A percentile compares a stretch with the other conserved stretches of the same genome.
These are phyloP conservation scores for Phytophthora uliginosa DNA, from an alignment of 352 stramenopile species.

Conservation along the genomic window DNA sequence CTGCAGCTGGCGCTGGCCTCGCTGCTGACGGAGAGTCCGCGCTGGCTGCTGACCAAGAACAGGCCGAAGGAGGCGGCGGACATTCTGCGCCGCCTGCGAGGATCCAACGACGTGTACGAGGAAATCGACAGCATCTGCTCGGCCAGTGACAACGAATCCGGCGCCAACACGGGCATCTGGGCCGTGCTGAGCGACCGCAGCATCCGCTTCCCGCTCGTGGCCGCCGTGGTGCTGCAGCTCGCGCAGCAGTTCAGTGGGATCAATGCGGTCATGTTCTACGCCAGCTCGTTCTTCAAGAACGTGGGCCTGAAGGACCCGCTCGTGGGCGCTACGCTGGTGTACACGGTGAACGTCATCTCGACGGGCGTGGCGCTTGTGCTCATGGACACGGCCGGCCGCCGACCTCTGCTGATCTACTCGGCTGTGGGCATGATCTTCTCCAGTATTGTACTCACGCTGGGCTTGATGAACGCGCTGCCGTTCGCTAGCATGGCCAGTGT, in stretches of 20 bases:
- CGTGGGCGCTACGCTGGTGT: conserved; percentile 70
- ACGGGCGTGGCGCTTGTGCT: conserved; percentile 77
- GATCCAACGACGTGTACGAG: conserved; percentile 83
- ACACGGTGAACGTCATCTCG: conserved; percentile 78
- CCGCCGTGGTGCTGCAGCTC: conserved; percentile 69
- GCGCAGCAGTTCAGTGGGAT: conserved; percentile 82
- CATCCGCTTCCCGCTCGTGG: conserved; percentile 74
- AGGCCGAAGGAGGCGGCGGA: conserved; percentile 76
- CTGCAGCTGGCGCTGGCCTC: conserved; percentile 71
- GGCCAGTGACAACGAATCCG: conserved; percentile 80
- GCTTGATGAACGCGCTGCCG: conserved; percentile 70
- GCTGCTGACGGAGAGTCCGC: conserved; percentile 72
- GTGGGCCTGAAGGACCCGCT: conserved; percentile 75
- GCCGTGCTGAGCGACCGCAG: conserved; percentile 65
- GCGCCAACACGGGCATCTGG: conserved; percentile 73
- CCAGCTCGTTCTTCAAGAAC: conserved; percentile 81
- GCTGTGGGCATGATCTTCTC: conserved; percentile 75
- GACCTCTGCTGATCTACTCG: conserved; percentile 81
- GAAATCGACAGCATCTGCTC: conserved; percentile 88
- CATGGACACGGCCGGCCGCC: conserved; percentile 79
- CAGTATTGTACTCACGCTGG: conserved; percentile 71
- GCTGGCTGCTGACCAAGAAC: conserved; percentile 82
- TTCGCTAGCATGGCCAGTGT: conserved; percentile 71
- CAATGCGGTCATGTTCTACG: conserved; percentile 88
- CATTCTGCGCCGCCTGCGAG: conserved; percentile 70